These are phyloP conservation scores for Calonectria montana DNA, from an alignment of 2,329 filamentous ascomycete species.

Conservation along the genomic window DNA sequence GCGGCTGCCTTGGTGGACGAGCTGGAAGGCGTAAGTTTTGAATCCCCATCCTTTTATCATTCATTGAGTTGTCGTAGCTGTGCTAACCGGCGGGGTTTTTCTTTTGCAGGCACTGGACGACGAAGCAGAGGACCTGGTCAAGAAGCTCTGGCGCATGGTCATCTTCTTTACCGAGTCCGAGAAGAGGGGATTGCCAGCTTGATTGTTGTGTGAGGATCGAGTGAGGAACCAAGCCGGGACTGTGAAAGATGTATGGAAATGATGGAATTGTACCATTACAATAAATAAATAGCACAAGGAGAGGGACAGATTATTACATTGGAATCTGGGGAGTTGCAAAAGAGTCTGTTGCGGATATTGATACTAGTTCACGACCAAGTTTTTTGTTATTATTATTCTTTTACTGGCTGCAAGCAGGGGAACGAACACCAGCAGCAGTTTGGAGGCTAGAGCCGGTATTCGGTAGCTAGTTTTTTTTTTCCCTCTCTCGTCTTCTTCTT, in stretches of 20 bases:
- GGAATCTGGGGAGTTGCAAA: slow-evolving; percentile 1
- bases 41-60: not conserved
- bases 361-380: not conserved
- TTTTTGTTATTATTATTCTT: not conserved
- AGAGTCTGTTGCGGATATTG: slow-evolving; percentile 1
- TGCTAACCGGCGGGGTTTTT: slow-evolving; percentile 25
- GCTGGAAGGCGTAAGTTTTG: slow-evolving; percentile 77
- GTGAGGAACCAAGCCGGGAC: not conserved
- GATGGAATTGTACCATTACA: slow-evolving; percentile 3
- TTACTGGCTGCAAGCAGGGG: not conserved
- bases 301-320: not conserved
- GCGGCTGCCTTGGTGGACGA: slow-evolving; percentile 88
- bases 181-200: slow-evolving; percentile 85
- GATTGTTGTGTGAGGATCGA: slow-evolving; percentile 29
- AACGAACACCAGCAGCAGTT: not conserved
- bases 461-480: not conserved
- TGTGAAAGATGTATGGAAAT: not conserved
- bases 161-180: slow-evolving; percentile 98
- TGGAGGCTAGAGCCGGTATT: not conserved
- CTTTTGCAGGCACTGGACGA: slow-evolving; percentile 82
- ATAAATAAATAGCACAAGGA: slow-evolving; percentile 4
- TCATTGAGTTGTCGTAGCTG: not conserved
- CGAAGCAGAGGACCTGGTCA: slow-evolving; percentile 91
- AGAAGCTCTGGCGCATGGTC: slow-evolving; percentile 98
- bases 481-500: not conserved